Evolutionary conservation across 495 filamentous ascomycete genomes (phyloP).

Genomic region (Penicillium desertorum): DNA sequence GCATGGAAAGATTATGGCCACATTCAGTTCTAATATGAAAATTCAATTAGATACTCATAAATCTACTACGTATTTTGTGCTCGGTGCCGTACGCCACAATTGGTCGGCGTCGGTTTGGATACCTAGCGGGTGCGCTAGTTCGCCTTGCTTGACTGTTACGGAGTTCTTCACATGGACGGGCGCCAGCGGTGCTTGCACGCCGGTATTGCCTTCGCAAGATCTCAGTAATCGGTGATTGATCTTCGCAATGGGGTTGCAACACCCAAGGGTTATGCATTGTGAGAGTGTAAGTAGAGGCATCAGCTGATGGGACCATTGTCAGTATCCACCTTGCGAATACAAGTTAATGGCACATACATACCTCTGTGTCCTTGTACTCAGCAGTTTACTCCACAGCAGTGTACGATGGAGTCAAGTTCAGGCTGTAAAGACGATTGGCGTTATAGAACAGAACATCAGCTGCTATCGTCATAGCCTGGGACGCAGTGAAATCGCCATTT

Average conservation of each 20-base stretch:
- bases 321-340: neutral
- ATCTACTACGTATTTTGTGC: neutral
- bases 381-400: slow-evolving; percentile 14
- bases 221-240: neutral
- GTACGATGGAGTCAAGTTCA: slow-evolving; percentile 33
- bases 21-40: neutral
- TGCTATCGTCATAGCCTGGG: slow-evolving; percentile 60
- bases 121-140: neutral
- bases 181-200: neutral
- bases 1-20: slow-evolving; percentile 1
- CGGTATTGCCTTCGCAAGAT: neutral
- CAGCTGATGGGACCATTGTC: neutral
- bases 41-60: neutral
- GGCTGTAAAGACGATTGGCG: slow-evolving; percentile 63
- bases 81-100: neutral
- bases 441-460: slow-evolving; percentile 68
- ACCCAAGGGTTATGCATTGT: neutral
- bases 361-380: slow-evolving; percentile 17
- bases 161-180: neutral
- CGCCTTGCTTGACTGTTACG: neutral
- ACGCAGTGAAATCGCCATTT: slow-evolving; percentile 52
- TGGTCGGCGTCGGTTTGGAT: neutral
- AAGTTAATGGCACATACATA: slow-evolving; percentile 13
- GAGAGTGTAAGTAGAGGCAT: neutral
- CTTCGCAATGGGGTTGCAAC: neutral